A percentile compares a stretch with the other conserved stretches of the same genome.
phyloP scores from a whole-genome alignment of 768 basidiomycete genomes.

The Rhizopogon rudus region DNA sequence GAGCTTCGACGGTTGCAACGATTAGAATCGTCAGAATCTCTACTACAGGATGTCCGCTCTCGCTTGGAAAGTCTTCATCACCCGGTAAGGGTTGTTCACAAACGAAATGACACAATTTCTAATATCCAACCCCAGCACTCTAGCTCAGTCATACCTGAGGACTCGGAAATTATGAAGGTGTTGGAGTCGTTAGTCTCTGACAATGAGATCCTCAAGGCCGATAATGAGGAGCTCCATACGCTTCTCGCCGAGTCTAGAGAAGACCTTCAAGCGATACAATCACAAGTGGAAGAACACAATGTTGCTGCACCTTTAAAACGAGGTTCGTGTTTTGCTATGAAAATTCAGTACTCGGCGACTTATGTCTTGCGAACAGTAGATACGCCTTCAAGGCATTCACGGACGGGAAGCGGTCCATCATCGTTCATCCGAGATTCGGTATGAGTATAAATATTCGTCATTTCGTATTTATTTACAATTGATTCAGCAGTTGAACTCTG shows the following conservation, averaged over 20 bases:
- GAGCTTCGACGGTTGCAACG: conserved; percentile 57
- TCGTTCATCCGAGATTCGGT: conserved; percentile 39
- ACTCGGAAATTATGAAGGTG: conserved; percentile 60
- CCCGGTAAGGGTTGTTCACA: conserved; percentile 36
- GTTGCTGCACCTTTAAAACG: conserved; percentile 42
- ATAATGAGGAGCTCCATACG: conserved; percentile 74
- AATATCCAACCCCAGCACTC: conserved; percentile 28
- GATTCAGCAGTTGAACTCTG: conserved; percentile 18
- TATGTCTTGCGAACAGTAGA: conserved; percentile 19
- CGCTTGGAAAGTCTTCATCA: conserved; percentile 51
- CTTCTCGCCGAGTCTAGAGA: conserved; percentile 74
- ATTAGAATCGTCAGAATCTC: conserved; percentile 60
- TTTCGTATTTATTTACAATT: conserved; percentile 19
- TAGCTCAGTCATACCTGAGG: conserved; percentile 33
- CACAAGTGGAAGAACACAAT: conserved; percentile 72
- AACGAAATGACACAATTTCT: conserved; percentile 11
- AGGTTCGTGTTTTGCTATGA: conserved; percentile 25
- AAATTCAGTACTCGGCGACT: background rate
- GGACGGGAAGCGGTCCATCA: conserved; percentile 40
- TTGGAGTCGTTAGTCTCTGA: conserved; percentile 84
- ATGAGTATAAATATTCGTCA: conserved; percentile 27
- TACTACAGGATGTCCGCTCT: conserved; percentile 60
- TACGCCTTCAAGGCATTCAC: conserved; percentile 33
- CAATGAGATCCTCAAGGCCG: conserved; percentile 77
- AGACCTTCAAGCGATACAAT: conserved; percentile 61